Evolutionary conservation across 768 basidiomycete species (phyloP).

Genomic region (Xerocomellus amylosporus): DNA sequence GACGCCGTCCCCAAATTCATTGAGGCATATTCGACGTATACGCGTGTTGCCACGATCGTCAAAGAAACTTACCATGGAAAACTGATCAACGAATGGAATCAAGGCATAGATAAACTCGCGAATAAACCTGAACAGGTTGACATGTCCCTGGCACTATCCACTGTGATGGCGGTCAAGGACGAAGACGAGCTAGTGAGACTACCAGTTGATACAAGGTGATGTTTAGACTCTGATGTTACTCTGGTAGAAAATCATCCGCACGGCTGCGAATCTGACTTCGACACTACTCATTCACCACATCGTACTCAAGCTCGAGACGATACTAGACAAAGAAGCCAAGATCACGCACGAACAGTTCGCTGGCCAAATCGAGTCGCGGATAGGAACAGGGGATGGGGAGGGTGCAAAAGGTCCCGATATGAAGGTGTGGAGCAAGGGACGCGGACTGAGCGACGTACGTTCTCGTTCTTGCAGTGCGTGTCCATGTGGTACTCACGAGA

Average conservation of each 20-base stretch:
- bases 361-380: conserved; percentile 78
- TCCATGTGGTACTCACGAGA: conserved; percentile 4
- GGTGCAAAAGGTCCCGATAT: conserved; percentile 83
- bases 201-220: neutral
- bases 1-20: conserved; percentile 73
- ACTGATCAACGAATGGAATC: conserved; percentile 83
- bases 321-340: conserved; percentile 88
- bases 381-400: conserved; percentile 68
- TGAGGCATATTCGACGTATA: conserved; percentile 54
- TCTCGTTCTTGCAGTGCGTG: neutral
- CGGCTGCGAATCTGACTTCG: conserved; percentile 74
- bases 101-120: conserved; percentile 49
- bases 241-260: conserved; percentile 71
- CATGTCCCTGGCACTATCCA: conserved; percentile 70
- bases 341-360: conserved; percentile 87
- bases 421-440: conserved; percentile 86
- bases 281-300: conserved; percentile 85
- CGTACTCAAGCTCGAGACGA: conserved; percentile 81
- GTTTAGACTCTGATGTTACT: conserved; percentile 6
- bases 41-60: conserved; percentile 67
- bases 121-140: conserved; percentile 76
- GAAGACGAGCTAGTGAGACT: conserved; percentile 82
- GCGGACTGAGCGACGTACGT: conserved; percentile 71
- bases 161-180: conserved; percentile 85
- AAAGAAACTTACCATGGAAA: conserved; percentile 90